Percentiles rank a stretch among this genome's conserved stretches.
phyloP scores from a whole-genome alignment of 192 early-diverging fungal genomes.

The Linnemannia elongata region DNA sequence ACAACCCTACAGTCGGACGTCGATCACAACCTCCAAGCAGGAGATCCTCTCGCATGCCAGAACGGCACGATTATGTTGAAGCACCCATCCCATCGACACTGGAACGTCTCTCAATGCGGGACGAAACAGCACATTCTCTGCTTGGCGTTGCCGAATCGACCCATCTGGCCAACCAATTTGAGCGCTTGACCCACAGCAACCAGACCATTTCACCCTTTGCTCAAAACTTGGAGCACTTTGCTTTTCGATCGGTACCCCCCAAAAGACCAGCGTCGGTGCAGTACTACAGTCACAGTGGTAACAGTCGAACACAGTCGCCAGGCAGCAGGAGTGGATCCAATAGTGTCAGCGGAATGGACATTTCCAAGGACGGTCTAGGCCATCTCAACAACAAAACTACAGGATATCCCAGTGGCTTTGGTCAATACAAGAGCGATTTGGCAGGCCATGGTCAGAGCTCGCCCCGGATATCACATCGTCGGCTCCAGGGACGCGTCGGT shows the following conservation, averaged over 20 bases:
- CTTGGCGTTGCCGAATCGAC: conserved; percentile 59
- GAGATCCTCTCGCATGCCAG: conserved; percentile 41
- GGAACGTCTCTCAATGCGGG: conserved; percentile 28
- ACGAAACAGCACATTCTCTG: conserved; percentile 5
- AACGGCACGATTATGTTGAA: conserved; percentile 4
- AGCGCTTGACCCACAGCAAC: conserved; percentile 85
- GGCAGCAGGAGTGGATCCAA: conserved; percentile 24
- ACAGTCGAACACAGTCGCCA: conserved; percentile 15
- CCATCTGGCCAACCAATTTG: conserved; percentile 91
- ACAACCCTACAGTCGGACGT: not conserved
- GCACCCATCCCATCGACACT: not conserved
- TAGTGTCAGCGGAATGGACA: conserved; percentile 15
- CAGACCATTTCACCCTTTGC: conserved; percentile 92
- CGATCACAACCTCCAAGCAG: not conserved
- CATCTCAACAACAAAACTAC: not conserved
- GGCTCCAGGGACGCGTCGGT: conserved; percentile 38
- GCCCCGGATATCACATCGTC: conserved; percentile 45
- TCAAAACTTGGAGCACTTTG: conserved; percentile 82
- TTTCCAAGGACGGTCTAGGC: conserved; percentile 24
- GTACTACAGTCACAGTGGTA: conserved; percentile 24
- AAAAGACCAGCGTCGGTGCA: conserved; percentile 47
- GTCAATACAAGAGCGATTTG: conserved; percentile 3
- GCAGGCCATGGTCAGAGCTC: conserved; percentile 37
- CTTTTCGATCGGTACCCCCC: conserved; percentile 75
- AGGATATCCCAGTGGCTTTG: conserved; percentile 17